Evolutionary conservation across 2,329 filamentous ascomycete genomes (phyloP).

Genomic region (Fusarium sp.): DNA sequence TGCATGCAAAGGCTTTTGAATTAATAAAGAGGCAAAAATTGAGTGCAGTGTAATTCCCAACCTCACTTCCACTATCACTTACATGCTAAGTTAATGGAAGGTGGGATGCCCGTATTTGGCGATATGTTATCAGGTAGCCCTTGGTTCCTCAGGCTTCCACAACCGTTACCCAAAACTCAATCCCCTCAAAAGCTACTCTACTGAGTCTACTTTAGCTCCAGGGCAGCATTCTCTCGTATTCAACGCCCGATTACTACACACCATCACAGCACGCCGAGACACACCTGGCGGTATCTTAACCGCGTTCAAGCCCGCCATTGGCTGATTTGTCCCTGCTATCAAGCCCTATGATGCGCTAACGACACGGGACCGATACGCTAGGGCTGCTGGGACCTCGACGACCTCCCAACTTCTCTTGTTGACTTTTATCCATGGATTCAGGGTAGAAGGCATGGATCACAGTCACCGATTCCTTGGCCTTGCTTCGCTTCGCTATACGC

Average conservation of each 20-base stretch:
- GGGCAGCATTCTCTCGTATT: conserved; percentile 48
- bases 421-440: conserved; percentile 7
- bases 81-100: not conserved
- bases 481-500: not conserved
- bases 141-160: conserved; percentile 31
- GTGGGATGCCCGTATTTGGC: too few species aligned
- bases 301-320: conserved; percentile 29
- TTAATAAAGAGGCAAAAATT: conserved; percentile 1
- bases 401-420: conserved; percentile 23
- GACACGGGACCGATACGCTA: conserved; percentile 39
- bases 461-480: conserved; percentile 10
- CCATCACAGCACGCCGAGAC: conserved; percentile 29
- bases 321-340: conserved; percentile 23
- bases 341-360: conserved; percentile 30
- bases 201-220: conserved; percentile 4
- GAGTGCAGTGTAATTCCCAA: not conserved
- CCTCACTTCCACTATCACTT: conserved; percentile 1
- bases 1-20: too few species aligned
- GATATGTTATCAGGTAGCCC: conserved; percentile 4
- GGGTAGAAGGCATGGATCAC: conserved; percentile 25
- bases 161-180: conserved; percentile 34
- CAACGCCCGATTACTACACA: conserved; percentile 41
- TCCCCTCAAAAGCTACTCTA: not conserved
- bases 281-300: conserved; percentile 31
- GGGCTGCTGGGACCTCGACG: conserved; percentile 18